Base-by-base conservation (phyloP, 495 filamentous ascomycete genomes). In the Glarea lozoyensis region DNA sequence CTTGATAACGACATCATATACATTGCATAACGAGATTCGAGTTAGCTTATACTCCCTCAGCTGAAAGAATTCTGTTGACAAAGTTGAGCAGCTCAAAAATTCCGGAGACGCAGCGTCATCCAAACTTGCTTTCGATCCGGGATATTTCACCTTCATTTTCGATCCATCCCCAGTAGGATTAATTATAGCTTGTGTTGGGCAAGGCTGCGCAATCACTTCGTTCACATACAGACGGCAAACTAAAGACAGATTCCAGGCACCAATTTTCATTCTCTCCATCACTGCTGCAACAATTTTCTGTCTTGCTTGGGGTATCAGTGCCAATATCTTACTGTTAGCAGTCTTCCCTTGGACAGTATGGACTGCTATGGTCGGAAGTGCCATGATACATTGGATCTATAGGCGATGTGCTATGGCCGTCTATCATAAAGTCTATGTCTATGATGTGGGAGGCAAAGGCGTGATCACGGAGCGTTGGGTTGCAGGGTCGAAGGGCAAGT, bases 181-280 rank as follows among this genome's bases (percentile, higher is more conserved):
- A 56, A 62, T 70, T 19, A 49, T 48, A 19, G 64, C 64, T n/a
- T 70, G 65, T 40, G 39, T 70, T 16, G 48, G 64, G 11, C 53
- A 70, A 13, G 69, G 67, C 16, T 70, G 64, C 40, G 62, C 60
- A 35, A 57, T 70, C 2, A 70, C 69, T 2, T 69, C 64, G 16
- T 70, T 66, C 39, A 46, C 43, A 4, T 64, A 67, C 29, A 59
- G 67, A 25, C 50, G 61, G 10, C 63, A 65, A 38, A 57, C 58
- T n/a, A 25, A 55, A 24, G 67, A 72, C 22, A 58, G 39, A 3
- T 59, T 54, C 30, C 66, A 70, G 38, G 52, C 58, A 13, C 27
- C 60, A 10, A 53, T 70, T 6, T 70, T 66, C 34, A 15, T 60
- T 20, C 18, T 57, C 17, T 53, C 61, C 34, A 53, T 69, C 6